Evolutionary conservation across 2,329 filamentous ascomycete genomes (phyloP).

Genomic region (Penicillium corylophilum): DNA sequence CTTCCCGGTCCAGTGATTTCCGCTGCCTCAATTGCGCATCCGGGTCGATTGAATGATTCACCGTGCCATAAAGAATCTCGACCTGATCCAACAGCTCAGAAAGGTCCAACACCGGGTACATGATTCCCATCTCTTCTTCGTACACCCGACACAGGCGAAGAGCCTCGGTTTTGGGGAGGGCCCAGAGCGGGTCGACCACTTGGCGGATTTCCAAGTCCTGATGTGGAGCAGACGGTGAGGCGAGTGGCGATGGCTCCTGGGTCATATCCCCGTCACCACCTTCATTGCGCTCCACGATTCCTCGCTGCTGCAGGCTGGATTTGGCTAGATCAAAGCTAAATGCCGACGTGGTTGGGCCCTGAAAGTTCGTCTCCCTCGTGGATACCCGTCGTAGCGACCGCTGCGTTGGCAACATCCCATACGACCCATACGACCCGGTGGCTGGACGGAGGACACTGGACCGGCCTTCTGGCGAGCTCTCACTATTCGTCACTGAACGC

Average conservation of each 20-base stretch:
- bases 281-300: constrained; percentile 61
- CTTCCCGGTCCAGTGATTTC: constrained; percentile 56
- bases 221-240: constrained; percentile 25
- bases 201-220: constrained; percentile 31
- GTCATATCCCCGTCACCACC: constrained; percentile 59
- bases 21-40: constrained; percentile 12
- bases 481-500: constrained; percentile 58
- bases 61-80: constrained; percentile 55
- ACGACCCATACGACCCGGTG: constrained; percentile 7
- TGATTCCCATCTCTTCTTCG: constrained; percentile 83
- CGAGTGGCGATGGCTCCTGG: constrained; percentile 34
- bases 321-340: constrained; percentile 85
- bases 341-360: constrained; percentile 77
- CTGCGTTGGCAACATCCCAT: constrained; percentile 11
- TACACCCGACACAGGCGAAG: constrained; percentile 74
- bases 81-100: constrained; percentile 67
- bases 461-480: constrained; percentile 12
- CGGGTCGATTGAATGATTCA: constrained; percentile 4
- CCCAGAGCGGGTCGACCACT: constrained; percentile 70
- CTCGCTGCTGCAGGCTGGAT: constrained; percentile 81
- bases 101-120: constrained; percentile 82
- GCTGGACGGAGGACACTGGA: constrained; percentile 5
- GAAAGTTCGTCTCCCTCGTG: constrained; percentile 63
- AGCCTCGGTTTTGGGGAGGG: constrained; percentile 72
- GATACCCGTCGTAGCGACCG: constrained; percentile 20